Evolutionary conservation across 2,329 filamentous ascomycete genomes (phyloP).

Genomic region (Trichoderma simmonsii): DNA sequence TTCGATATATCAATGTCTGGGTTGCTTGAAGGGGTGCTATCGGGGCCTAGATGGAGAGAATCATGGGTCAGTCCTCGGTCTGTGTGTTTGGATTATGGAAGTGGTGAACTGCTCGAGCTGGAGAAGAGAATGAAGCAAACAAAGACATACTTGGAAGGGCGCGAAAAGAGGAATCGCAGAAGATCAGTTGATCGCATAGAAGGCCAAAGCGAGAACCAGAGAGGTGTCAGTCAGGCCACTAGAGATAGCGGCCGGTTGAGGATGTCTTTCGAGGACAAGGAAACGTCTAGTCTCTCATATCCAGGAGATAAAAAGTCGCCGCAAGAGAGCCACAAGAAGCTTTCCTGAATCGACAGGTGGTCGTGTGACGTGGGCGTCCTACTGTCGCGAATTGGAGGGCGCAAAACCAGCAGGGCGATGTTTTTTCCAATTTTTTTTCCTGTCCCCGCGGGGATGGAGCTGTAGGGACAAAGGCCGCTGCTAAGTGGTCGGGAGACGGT

Average conservation of each 20-base stretch:
- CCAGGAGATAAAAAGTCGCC: background rate
- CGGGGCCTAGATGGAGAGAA: conserved; percentile 45
- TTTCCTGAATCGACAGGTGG: background rate
- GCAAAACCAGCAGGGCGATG: conserved; percentile 5
- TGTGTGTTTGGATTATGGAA: background rate
- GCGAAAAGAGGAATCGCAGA: conserved; percentile 81
- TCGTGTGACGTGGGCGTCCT: background rate
- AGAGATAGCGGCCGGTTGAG: conserved; percentile 18
- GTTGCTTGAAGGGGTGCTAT: conserved; percentile 50
- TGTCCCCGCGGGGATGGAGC: background rate
- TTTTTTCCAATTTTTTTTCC: background rate
- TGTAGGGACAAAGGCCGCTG: background rate
- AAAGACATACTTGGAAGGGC: conserved; percentile 79
- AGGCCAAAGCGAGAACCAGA: conserved; percentile 37
- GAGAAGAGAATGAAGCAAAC: background rate
- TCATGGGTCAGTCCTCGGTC: background rate
- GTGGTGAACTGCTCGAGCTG: background rate
- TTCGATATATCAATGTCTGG: background rate
- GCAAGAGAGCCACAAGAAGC: conserved; percentile 8
- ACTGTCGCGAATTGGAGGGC: background rate
- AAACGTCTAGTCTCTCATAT: conserved; percentile 24
- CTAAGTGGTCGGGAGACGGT: background rate
- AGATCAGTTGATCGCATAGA: conserved; percentile 92
- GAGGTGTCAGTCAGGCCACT: conserved; percentile 14
- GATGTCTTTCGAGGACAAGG: conserved; percentile 26